Conservation (phyloP, 225 moss, liverwort and hornwort species). For the Anthoceros angustus region DNA sequence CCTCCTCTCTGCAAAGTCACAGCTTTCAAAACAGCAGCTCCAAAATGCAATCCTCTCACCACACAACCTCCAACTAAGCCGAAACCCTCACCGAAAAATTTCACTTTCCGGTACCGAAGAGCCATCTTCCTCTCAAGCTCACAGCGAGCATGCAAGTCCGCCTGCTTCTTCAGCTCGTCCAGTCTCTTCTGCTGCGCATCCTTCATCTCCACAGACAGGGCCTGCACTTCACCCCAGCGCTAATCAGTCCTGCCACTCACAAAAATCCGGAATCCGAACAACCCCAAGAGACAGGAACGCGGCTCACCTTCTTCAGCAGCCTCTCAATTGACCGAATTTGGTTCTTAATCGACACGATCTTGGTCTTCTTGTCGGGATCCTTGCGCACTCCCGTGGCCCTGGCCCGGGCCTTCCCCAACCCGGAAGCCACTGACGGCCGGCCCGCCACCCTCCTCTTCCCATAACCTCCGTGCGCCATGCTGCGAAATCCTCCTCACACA, state of each 20-base stretch:
- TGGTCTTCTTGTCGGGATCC: constrained; percentile 62
- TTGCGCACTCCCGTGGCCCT: constrained; percentile 49
- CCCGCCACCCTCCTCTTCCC: constrained; percentile 64
- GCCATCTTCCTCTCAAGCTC: constrained; percentile 98
- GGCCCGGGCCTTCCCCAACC: constrained; percentile 26
- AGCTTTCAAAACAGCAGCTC: not conserved
- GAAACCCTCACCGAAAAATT: constrained; percentile 65
- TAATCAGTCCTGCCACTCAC: not conserved
- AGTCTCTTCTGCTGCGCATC: constrained; percentile 86
- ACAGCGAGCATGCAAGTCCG: constrained; percentile 57
- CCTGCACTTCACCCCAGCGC: constrained; percentile 28
- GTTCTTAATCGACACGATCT: constrained; percentile 89
- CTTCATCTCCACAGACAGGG: constrained; percentile 74
- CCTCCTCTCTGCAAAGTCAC: constrained; percentile 52
- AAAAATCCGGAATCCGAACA: not conserved
- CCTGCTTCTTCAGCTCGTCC: constrained; percentile 81
- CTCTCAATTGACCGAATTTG: constrained; percentile 97
- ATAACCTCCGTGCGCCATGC: constrained; percentile 86
- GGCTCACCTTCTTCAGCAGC: constrained; percentile 60
- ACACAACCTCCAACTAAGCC: not conserved
- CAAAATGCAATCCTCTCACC: not conserved
- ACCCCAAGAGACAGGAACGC: not conserved
- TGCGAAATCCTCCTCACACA: not conserved
- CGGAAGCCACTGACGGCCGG: constrained; percentile 37
- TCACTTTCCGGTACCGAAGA: constrained; percentile 77